Evolutionary conservation across 2,329 filamentous ascomycete genomes (phyloP).

Genomic region (Claviceps humidiphila): DNA sequence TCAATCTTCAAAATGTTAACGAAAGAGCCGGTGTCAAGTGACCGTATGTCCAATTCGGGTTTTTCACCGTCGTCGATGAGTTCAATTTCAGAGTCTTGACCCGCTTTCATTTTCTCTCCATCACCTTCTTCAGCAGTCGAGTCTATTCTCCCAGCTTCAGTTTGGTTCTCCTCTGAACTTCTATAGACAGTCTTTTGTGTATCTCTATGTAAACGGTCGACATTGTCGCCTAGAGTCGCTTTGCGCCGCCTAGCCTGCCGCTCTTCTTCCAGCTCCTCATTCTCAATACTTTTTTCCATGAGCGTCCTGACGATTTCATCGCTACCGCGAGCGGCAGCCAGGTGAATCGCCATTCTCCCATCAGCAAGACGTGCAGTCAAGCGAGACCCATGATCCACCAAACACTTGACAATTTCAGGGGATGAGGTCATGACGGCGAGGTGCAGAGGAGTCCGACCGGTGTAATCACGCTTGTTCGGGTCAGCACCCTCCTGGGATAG

Average conservation of each 20-base stretch:
- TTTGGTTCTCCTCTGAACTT: neutral
- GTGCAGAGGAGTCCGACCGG: conserved; percentile 66
- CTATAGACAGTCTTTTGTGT: neutral
- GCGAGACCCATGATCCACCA: conserved; percentile 61
- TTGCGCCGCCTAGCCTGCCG: conserved; percentile 37
- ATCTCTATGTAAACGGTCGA: conserved; percentile 7
- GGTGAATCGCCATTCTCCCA: conserved; percentile 69
- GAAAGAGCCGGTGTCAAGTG: conserved; percentile 57
- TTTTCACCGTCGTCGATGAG: conserved; percentile 31
- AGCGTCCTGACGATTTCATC: conserved; percentile 57
- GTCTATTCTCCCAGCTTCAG: neutral
- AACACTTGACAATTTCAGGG: conserved; percentile 52
- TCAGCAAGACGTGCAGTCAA: conserved; percentile 64
- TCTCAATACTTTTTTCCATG: conserved; percentile 59
- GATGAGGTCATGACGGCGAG: conserved; percentile 58
- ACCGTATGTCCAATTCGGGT: conserved; percentile 36
- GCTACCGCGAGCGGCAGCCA: conserved; percentile 60
- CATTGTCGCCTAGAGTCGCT: conserved; percentile 13
- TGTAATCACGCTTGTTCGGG: conserved; percentile 63
- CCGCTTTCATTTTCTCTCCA: conserved; percentile 8
- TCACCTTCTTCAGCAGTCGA: neutral
- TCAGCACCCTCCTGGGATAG: conserved; percentile 53
- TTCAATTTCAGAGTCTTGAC: conserved; percentile 28
- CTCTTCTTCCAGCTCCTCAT: conserved; percentile 54
- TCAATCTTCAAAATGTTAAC: conserved; percentile 47